Conservation (phyloP, 2,329 filamentous ascomycete species). For the Fusarium neocosmosporiellum region DNA sequence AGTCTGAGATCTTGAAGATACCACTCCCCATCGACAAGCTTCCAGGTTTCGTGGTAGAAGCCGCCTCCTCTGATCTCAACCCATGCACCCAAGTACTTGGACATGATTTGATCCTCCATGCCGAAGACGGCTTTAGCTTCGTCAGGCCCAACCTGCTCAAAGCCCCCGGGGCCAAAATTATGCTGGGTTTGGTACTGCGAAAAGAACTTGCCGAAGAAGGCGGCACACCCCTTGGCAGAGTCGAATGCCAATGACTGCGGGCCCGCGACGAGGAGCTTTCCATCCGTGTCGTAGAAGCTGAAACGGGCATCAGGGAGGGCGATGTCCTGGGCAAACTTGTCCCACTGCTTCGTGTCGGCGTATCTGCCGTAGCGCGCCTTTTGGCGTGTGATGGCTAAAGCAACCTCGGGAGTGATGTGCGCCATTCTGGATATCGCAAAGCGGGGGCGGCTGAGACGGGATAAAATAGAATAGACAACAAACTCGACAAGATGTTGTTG, state of each 20-base stretch:
- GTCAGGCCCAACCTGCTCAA: slow-evolving; percentile 38
- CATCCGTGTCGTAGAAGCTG: slow-evolving; percentile 27
- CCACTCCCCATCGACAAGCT: slow-evolving; percentile 37
- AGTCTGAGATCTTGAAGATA: slow-evolving; percentile 35
- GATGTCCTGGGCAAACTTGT: slow-evolving; percentile 36
- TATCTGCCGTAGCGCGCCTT: slow-evolving; percentile 43
- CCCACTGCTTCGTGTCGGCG: slow-evolving; percentile 42
- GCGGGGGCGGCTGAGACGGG: background rate
- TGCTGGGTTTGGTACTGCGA: slow-evolving; percentile 37
- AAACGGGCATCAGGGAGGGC: slow-evolving; percentile 36
- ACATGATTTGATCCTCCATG: slow-evolving; percentile 35
- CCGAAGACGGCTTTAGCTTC: slow-evolving; percentile 42
- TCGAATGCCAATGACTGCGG: slow-evolving; percentile 2
- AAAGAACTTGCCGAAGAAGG: slow-evolving; percentile 37
- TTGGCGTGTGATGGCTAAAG: slow-evolving; percentile 40
- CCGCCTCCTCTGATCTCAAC: slow-evolving; percentile 38
- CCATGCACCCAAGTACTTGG: slow-evolving; percentile 25
- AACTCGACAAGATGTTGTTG: background rate
- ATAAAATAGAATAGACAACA: background rate
- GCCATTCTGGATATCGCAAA: slow-evolving; percentile 15
- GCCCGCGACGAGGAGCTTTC: slow-evolving; percentile 4
- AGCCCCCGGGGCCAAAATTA: slow-evolving; percentile 38
- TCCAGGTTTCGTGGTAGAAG: slow-evolving; percentile 41
- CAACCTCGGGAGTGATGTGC: slow-evolving; percentile 35
- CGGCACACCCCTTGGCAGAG: slow-evolving; percentile 14